Evolutionary conservation across 2,329 filamentous ascomycete species (phyloP), one percentile per base, ranked within the genome.

Genomic region (Cercospora nicotianae): DNA sequence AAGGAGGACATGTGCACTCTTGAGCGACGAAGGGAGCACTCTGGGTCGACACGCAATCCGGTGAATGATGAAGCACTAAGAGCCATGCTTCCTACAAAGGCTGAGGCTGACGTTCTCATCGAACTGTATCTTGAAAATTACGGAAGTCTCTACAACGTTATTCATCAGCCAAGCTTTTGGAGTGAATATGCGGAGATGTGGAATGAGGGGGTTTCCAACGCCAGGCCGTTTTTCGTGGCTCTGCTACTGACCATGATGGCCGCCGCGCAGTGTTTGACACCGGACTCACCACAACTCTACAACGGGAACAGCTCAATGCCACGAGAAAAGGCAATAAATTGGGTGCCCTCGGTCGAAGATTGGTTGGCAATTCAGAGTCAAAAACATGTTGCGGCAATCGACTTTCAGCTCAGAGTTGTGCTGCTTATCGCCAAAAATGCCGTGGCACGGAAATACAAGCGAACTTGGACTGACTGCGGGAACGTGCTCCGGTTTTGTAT

Each of bases 111-210:
- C 65, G 42, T 71, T 12, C 80, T 84, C 74, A 79, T 80, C 6
- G 66, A 73, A 1, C 69, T 83, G 0, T 89, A 88, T 74, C 81
- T 87, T 53, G 74, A 75, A 2, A 83, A 77, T 0, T 87, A 85
- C 66, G 86, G 87, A 67, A 81, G 80, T 1, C 79, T 80, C 0
- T 82, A 86, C 62, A 82, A 85, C 3, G 83, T 88, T 55, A 73
- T 88, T 0, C 86, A 88, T 64, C 74, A 79, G 4, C 85, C 85
- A 0, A 83, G 80, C 0, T 89, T 88, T 67, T 81, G 81, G 79
- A 70, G 77, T 20, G 82, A 86, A 7, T 88, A 87, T 69, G 67
- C 77, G 3, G 74, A 63, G 0, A 84, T 83, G 68, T 87, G 85
- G 85, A 74, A 79, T 3, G 67, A 78, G 3, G 75, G 63, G 1